A percentile compares a stretch with the other conserved stretches of the same genome.
Evolutionary conservation across 2,329 filamentous ascomycete species (phyloP).

Genomic region (Emergomyces orientalis): DNA sequence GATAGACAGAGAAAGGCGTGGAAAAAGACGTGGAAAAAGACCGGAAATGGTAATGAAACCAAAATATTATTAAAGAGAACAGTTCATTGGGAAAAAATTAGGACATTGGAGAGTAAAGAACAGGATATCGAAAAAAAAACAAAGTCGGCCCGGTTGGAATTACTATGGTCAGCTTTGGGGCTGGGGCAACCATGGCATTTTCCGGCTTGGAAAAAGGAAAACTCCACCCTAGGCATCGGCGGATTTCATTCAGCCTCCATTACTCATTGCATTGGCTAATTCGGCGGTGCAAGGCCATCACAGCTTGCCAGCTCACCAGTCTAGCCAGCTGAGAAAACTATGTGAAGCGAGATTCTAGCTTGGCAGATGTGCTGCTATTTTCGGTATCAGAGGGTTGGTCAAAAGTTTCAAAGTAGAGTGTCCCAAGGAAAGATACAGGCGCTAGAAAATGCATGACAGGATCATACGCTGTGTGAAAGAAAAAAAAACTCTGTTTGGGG

Average conservation of each 20-base stretch:
- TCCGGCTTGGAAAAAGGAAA: neutral
- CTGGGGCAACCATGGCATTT: neutral
- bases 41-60: neutral
- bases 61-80: neutral
- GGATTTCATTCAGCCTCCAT: neutral
- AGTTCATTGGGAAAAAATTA: neutral
- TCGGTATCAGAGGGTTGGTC: neutral
- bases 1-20: neutral
- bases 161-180: neutral
- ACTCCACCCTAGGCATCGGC: neutral
- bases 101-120: neutral
- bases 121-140: neutral
- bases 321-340: neutral
- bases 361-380: neutral
- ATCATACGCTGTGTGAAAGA: neutral
- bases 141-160: conserved; percentile 2
- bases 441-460: neutral
- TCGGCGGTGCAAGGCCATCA: neutral
- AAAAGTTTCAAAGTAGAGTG: neutral
- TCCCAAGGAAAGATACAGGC: neutral
- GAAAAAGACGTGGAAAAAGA: neutral
- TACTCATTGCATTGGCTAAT: neutral
- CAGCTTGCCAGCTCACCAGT: neutral
- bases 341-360: conserved; percentile 1
- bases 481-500: neutral